A percentile compares a stretch with the other conserved stretches of the same genome.
Evolutionary conservation across 2,329 filamentous ascomycete genomes (phyloP).

Genomic region (Calonectria pseudoreteaudii): DNA sequence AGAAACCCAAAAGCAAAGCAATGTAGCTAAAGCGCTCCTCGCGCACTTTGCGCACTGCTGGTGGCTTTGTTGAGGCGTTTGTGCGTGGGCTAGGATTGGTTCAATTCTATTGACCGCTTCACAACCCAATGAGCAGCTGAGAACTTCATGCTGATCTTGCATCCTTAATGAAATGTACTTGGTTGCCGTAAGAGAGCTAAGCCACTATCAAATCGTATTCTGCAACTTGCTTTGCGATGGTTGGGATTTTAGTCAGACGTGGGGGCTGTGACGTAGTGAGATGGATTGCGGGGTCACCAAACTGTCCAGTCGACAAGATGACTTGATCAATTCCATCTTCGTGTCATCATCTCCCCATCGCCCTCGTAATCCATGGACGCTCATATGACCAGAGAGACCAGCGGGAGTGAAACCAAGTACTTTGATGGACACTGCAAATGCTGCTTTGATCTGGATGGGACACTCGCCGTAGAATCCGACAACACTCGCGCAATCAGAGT

Average conservation of each 20-base stretch:
- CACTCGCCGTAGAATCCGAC: neutral
- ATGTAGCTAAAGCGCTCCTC: neutral
- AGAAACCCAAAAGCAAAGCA: neutral
- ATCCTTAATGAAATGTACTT: too few relatives aligned
- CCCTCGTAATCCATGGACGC: neutral
- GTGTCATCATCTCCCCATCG: neutral
- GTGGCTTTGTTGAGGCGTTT: neutral
- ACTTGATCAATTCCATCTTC: neutral
- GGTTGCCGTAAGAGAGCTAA: neutral
- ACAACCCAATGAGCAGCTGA: neutral
- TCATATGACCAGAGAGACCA: too few relatives aligned
- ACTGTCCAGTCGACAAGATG: neutral
- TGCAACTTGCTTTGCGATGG: neutral
- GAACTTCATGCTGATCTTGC: neutral
- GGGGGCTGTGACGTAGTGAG: neutral
- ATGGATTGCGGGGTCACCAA: neutral
- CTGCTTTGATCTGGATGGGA: constrained; percentile 25
- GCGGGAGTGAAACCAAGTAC: neutral
- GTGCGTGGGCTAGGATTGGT: neutral
- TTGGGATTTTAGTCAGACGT: neutral
- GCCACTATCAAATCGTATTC: neutral
- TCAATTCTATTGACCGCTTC: neutral
- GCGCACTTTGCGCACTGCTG: neutral
- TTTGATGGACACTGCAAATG: neutral
- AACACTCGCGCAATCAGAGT: constrained; percentile 10